These are phyloP conservation scores for Blastocystis hominis DNA, from an alignment of 352 stramenopile genomes.

Conservation along the genomic window DNA sequence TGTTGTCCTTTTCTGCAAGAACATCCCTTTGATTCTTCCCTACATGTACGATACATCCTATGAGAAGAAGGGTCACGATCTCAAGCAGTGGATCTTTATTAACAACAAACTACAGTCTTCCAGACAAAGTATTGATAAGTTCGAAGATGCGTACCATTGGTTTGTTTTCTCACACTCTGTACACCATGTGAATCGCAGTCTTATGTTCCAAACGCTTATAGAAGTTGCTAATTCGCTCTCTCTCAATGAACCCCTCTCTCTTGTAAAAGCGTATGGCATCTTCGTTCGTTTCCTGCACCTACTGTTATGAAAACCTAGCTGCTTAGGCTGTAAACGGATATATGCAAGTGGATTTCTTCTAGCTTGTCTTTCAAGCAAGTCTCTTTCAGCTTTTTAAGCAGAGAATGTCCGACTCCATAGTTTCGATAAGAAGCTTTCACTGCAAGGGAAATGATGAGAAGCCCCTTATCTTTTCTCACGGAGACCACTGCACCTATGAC, in stretches of 20 bases:
- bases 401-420: neutral
- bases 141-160: constrained; percentile 20
- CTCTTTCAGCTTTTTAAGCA: neutral
- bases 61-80: constrained; percentile 3
- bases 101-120: constrained; percentile 50
- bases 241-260: neutral
- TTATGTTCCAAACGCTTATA: neutral
- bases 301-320: neutral
- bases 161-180: neutral
- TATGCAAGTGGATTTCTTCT: neutral
- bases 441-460: constrained; percentile 5
- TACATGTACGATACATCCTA: constrained; percentile 47
- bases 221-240: neutral
- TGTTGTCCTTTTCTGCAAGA: constrained; percentile 51
- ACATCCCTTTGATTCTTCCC: constrained; percentile 49
- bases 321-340: neutral
- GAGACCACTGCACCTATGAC: neutral
- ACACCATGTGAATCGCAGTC: neutral
- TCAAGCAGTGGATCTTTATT: constrained; percentile 55
- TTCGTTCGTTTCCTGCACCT: neutral
- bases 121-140: constrained; percentile 31
- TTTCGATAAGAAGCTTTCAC: constrained; percentile 36
- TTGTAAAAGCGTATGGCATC: constrained; percentile 18
- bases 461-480: neutral
- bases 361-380: neutral